phyloP scores from a whole-genome alignment of 495 filamentous ascomycete species.

The Penicillium argentinense region DNA sequence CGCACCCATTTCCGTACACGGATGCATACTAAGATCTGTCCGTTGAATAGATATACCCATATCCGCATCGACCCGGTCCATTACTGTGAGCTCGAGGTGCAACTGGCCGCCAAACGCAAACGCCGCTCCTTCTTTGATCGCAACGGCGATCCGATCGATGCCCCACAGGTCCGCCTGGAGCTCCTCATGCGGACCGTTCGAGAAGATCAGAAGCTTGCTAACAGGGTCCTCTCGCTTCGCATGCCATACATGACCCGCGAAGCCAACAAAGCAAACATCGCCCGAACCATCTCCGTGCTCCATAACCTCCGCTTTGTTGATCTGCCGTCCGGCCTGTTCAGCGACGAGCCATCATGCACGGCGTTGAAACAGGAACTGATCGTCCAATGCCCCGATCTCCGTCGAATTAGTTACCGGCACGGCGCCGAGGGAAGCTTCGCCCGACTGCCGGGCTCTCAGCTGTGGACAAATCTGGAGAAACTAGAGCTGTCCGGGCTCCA shows the following conservation, averaged over 20 bases:
- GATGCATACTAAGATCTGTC: background rate
- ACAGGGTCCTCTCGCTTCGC: constrained; percentile 73
- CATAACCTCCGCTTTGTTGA: constrained; percentile 88
- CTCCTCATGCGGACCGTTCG: constrained; percentile 79
- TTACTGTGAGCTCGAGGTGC: constrained; percentile 84
- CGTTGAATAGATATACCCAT: constrained; percentile 69
- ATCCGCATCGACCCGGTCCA: constrained; percentile 94
- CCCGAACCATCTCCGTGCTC: constrained; percentile 80
- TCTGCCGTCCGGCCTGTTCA: constrained; percentile 76
- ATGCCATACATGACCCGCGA: constrained; percentile 97
- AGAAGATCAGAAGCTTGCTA: constrained; percentile 64
- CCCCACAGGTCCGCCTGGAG: constrained; percentile 70
- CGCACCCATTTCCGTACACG: background rate
- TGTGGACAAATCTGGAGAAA: constrained; percentile 79
- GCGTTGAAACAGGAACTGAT: constrained; percentile 81
- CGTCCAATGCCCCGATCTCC: constrained; percentile 74
- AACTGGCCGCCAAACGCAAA: constrained; percentile 74
- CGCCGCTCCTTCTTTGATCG: constrained; percentile 71
- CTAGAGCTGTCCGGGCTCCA: constrained; percentile 72
- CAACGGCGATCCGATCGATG: constrained; percentile 75
- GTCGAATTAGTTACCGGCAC: constrained; percentile 80
- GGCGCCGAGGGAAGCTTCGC: constrained; percentile 80
- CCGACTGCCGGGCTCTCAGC: constrained; percentile 57
- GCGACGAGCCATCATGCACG: constrained; percentile 70
- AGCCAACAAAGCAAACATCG: constrained; percentile 78